Conservation (phyloP, 495 filamentous ascomycete genomes). For the Coniosporium apollinis region DNA sequence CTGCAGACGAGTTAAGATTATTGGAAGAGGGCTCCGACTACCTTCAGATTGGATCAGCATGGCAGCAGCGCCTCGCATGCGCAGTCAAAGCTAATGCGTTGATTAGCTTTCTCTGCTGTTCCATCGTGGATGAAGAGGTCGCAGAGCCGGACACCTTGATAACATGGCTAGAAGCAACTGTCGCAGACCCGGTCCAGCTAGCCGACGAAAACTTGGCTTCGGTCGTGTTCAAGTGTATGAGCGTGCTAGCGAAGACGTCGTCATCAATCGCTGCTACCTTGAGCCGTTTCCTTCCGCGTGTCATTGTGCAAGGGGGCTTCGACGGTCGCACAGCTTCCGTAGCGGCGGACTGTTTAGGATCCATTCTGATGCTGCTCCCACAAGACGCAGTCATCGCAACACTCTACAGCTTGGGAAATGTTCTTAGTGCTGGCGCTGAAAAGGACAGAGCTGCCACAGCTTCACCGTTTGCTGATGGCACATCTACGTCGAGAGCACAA, state of each 20-base stretch:
- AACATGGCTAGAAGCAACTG: conserved; percentile 66
- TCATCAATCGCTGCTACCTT: conserved; percentile 54
- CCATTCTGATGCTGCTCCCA: conserved; percentile 59
- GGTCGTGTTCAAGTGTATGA: conserved; percentile 63
- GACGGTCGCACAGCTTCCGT: conserved; percentile 45
- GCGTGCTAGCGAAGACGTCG: conserved; percentile 58
- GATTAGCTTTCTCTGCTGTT: conserved; percentile 72
- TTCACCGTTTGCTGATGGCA: conserved; percentile 7
- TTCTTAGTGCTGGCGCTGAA: conserved; percentile 50
- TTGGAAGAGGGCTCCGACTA: conserved; percentile 87
- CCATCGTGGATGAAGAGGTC: conserved; percentile 57
- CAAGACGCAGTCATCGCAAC: conserved; percentile 90
- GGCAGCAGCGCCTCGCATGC: conserved; percentile 74
- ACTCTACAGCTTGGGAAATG: conserved; percentile 84
- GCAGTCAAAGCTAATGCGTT: conserved; percentile 68
- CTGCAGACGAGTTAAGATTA: conserved; percentile 63
- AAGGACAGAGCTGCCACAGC: conserved; percentile 18
- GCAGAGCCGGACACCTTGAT: conserved; percentile 69
- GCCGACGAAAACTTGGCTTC: conserved; percentile 54
- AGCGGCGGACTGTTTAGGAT: conserved; percentile 68
- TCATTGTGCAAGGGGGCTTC: conserved; percentile 66
- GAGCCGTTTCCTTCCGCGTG: conserved; percentile 64
- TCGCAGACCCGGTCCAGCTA: conserved; percentile 68
- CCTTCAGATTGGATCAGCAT: conserved; percentile 63
- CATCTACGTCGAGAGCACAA: neutral